A percentile compares a stretch with the other conserved stretches of the same genome.
Evolutionary conservation across 495 filamentous ascomycete genomes (phyloP).

Genomic region (Lophiotrema nucula): DNA sequence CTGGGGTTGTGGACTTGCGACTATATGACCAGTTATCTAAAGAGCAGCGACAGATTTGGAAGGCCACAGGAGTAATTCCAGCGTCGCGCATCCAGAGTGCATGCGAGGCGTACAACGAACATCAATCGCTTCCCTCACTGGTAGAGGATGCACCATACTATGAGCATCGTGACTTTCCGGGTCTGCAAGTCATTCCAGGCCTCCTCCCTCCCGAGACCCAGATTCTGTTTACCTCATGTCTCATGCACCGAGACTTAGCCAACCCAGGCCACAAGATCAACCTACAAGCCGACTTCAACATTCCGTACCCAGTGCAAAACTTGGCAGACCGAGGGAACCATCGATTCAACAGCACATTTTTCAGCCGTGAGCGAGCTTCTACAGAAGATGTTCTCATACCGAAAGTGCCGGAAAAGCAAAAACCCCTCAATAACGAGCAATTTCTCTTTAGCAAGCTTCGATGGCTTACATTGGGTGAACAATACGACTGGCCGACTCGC

Average conservation of each 20-base stretch:
- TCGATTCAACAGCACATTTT: slow-evolving; percentile 21
- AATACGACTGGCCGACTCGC: slow-evolving; percentile 33
- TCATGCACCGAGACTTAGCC: slow-evolving; percentile 29
- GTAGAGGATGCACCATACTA: slow-evolving; percentile 1
- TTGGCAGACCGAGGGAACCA: not conserved
- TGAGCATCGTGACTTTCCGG: slow-evolving; percentile 21
- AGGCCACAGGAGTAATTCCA: slow-evolving; percentile 7
- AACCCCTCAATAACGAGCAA: slow-evolving; percentile 28
- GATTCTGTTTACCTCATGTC: slow-evolving; percentile 21
- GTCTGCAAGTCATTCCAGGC: slow-evolving; percentile 25
- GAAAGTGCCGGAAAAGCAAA: slow-evolving; percentile 16
- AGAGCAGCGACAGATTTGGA: slow-evolving; percentile 14
- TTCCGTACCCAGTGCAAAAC: slow-evolving; percentile 20
- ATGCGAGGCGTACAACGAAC: slow-evolving; percentile 8
- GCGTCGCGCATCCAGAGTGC: slow-evolving; percentile 15
- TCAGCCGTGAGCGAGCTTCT: slow-evolving; percentile 14
- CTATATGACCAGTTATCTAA: slow-evolving; percentile 13
- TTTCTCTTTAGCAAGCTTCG: slow-evolving; percentile 31
- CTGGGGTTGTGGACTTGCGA: slow-evolving; percentile 15
- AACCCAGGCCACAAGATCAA: slow-evolving; percentile 29
- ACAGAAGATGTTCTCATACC: slow-evolving; percentile 16
- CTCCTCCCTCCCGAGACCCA: slow-evolving; percentile 30
- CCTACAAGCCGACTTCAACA: slow-evolving; percentile 28
- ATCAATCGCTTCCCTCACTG: not conserved
- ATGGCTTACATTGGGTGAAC: slow-evolving; percentile 32